A percentile compares a stretch with the other conserved stretches of the same genome.
Conservation (phyloP, 2,329 filamentous ascomycete species). For the Myriosclerotinia duriaeana region DNA sequence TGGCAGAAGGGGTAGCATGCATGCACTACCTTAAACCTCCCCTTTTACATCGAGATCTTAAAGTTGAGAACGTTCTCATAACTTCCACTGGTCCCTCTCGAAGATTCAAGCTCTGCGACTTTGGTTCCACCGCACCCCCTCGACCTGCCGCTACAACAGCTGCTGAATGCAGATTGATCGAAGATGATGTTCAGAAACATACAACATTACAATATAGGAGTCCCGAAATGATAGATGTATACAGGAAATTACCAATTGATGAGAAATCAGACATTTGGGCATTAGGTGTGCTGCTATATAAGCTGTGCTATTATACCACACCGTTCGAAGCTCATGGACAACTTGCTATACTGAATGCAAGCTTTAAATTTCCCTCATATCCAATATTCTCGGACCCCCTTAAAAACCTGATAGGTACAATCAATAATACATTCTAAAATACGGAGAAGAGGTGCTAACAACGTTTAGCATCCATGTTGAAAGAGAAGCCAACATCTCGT, state of each 20-base stretch:
- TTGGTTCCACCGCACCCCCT: conserved; percentile 85
- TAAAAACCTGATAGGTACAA: conserved; percentile 83
- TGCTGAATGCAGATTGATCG: conserved; percentile 84
- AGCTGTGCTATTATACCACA: conserved; percentile 98
- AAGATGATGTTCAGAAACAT: conserved; percentile 95
- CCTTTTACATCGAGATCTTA: conserved; percentile 88
- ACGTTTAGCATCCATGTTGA: conserved; percentile 76
- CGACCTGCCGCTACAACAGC: conserved; percentile 81
- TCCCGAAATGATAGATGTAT: conserved; percentile 98
- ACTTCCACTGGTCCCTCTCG: conserved; percentile 57
- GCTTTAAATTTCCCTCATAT: conserved; percentile 85
- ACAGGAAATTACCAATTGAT: conserved; percentile 91
- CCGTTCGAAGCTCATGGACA: conserved; percentile 98
- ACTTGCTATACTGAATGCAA: conserved; percentile 94
- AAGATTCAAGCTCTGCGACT: conserved; percentile 96
- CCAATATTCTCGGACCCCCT: conserved; percentile 86
- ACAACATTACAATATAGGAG: conserved; percentile 97
- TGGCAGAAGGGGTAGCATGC: conserved; percentile 92
- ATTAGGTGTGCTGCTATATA: conserved; percentile 90
- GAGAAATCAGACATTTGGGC: conserved; percentile 99
- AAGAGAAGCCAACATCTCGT: conserved; percentile 70
- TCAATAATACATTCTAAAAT: background rate
- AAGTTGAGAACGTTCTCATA: conserved; percentile 97
- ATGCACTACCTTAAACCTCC: conserved; percentile 99
- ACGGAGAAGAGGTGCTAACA: conserved; percentile 26